Base-by-base conservation (phyloP, 2,329 filamentous ascomycete species). In the Allantophomopsis cytisporea region DNA sequence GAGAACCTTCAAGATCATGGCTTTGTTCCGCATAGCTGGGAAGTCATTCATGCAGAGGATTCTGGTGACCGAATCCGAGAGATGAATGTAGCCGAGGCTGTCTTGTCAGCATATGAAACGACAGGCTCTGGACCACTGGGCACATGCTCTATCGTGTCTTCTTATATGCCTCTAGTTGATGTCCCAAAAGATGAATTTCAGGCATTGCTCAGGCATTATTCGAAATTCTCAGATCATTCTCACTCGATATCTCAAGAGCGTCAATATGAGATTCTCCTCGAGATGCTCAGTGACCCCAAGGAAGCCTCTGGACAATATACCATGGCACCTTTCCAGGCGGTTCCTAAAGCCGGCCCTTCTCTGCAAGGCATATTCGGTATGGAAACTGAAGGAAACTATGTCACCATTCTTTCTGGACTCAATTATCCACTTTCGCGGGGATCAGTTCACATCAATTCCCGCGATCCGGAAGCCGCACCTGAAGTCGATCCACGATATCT, bases 401-500 rank as follows among this genome's bases (percentile, higher is more conserved):
- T 65, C 6, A 49, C 60, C 2, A 40, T 59, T 20, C 39, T 52
- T 12, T 46, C 50, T 4, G 49, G 59, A 17, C 55, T 58, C 45
- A 57, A 53, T 14, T 45, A 62, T 41, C 54, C 60, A 1, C 55
- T 64, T 23, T 64, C 61, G 0, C 58, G 63, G 14, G 63, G 63
- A 3, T 57, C 44, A 13, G 49, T 61, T 1, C 64, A 66, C 40
- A 57, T 66, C 31, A 46, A 43, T 1, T 63, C 59, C 1, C 38
- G 57, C 1, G 53, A 64, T 37, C 54, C 57, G 0, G 45, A 45
- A 0, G 49, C 42, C 2, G 47, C 55, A 15, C 62, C 64, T 0
- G 34, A 45, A 2, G 63, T 68, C 42, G 60, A 68, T 44, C 57
- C 59, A 1, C 54, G 54, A 10, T 64, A 63, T 32, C 52, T 66